Evolutionary conservation across 441 rosid genomes (phyloP), one percentile per base, ranked within the genome.

Genomic region (Pelargonium australe): DNA sequence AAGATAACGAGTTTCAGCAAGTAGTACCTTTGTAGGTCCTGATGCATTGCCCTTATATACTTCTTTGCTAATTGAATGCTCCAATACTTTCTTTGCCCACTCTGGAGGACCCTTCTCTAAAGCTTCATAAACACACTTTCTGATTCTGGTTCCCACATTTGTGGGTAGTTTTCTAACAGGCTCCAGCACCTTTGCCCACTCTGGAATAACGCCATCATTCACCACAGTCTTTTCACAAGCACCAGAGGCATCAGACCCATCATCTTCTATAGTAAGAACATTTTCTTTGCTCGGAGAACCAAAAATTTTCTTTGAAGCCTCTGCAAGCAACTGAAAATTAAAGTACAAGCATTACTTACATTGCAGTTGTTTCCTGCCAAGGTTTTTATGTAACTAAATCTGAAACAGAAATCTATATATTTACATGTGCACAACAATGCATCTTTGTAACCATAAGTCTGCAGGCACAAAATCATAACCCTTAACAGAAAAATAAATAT

Each of bases 11-110:
- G 64, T 60, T 60, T 60, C 10, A 23, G 64, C 40, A 60, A 77
- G 37, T 49, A 69, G 75, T 75, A 95, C 99, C 99, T 95, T 95
- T 64, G 99, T 95, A 41, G 99, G 99, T 72, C 99, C 99, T 65
- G 98, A 95, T 16, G 99, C 99, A 82, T 95, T 95, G 84, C 99
- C 99, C 83, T 95, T 95, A 77, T 95, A 95, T 55, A 95, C 87
- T 80, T 83, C 99, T 82, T 95, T 95, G 75, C 99, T 92, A 75
- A 95, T 90, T 66, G 98, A 95, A 81, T 87, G 89, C 72, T 89
- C 92, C 82, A 95, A 79, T 79, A 78, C 87, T 81, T 80, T 80
- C 83, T 79, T 87, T 14, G 98, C 99, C 99, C 97, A 90, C 69
- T 92, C 97, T 66, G 99, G 99, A 4, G 98, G 99, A 81, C 73